Percentiles rank a stretch among this genome's conserved stretches.
Evolutionary conservation across 2,329 filamentous ascomycete genomes (phyloP).

Genomic region (Laburnicola sp.): DNA sequence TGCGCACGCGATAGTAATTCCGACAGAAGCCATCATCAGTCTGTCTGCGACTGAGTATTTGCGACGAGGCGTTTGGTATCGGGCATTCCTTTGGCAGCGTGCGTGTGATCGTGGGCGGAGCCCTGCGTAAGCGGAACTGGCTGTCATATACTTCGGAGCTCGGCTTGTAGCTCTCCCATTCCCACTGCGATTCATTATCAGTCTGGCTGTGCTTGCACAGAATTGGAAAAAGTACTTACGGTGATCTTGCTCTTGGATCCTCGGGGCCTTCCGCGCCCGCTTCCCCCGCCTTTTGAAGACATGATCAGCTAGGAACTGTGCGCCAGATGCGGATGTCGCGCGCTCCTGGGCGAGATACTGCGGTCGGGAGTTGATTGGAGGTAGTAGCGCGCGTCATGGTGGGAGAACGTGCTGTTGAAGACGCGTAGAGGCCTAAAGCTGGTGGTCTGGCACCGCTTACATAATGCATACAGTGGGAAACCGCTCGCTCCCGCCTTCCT

Average conservation of each 20-base stretch:
- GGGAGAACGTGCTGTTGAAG: conserved; percentile 1
- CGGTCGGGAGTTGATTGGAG: not conserved
- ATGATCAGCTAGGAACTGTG: conserved; percentile 13
- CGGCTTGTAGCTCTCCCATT: conserved; percentile 36
- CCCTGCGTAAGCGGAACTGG: conserved; percentile 34
- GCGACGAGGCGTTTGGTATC: conserved; percentile 30
- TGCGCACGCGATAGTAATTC: conserved; percentile 32
- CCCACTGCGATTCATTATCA: conserved; percentile 25
- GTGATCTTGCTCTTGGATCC: conserved; percentile 17
- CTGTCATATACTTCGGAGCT: conserved; percentile 33
- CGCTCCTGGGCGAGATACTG: not conserved
- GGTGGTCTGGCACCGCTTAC: conserved; percentile 32
- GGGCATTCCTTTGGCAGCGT: conserved; percentile 29
- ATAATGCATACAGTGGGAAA: no score
- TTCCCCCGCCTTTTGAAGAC: conserved; percentile 27
- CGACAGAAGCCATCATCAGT: conserved; percentile 27
- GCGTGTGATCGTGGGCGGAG: conserved; percentile 31
- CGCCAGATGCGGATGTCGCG: not conserved
- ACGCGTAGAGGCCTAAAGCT: conserved; percentile 16
- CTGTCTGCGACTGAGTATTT: conserved; percentile 35
- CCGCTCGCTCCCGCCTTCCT: no score
- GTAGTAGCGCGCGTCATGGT: conserved; percentile 10
- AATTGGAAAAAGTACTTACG: conserved; percentile 14
- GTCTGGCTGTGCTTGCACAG: not conserved
- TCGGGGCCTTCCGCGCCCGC: conserved; percentile 19